Percentiles rank a stretch among this genome's conserved stretches.
These are phyloP conservation scores for Penicillium roqueforti DNA, from an alignment of 495 filamentous ascomycete species.

Conservation along the genomic window DNA sequence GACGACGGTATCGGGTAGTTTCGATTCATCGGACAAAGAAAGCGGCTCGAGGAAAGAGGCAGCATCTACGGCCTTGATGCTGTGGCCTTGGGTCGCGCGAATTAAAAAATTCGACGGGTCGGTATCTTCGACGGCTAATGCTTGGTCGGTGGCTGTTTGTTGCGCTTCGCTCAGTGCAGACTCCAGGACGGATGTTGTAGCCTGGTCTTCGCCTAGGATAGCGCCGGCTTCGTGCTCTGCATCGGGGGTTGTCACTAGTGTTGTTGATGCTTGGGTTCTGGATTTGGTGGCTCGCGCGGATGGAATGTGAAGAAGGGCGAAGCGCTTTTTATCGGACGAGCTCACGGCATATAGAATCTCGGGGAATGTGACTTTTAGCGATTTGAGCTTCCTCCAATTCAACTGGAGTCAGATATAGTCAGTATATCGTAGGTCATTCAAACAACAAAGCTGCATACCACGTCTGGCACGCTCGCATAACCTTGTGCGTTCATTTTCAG, in stretches of 20 bases:
- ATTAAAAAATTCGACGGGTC: constrained; percentile 73
- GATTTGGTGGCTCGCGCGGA: constrained; percentile 21
- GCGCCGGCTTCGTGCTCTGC: constrained; percentile 11
- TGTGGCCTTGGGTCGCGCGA: constrained; percentile 91
- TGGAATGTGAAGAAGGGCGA: constrained; percentile 54
- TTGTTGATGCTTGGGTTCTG: constrained; percentile 13
- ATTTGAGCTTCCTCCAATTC: constrained; percentile 62
- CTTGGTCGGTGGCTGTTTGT: constrained; percentile 26
- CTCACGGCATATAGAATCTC: constrained; percentile 70
- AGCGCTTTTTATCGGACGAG: constrained; percentile 86
- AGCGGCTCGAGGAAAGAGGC: constrained; percentile 65
- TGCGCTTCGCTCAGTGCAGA: constrained; percentile 25
- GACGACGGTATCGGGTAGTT: constrained; percentile 63
- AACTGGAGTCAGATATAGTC: constrained; percentile 46
- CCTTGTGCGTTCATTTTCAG: constrained; percentile 72
- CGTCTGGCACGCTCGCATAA: constrained; percentile 70
- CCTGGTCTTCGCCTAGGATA: constrained; percentile 7
- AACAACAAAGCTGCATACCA: constrained; percentile 53
- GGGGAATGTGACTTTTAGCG: constrained; percentile 63
- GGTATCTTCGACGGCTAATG: constrained; percentile 28
- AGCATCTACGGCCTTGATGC: constrained; percentile 56
- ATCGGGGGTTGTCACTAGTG: constrained; percentile 9
- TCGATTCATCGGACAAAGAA: constrained; percentile 37
- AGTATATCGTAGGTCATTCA: background rate
- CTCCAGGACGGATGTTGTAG: constrained; percentile 9